Evolutionary conservation across 2,329 filamentous ascomycete species (phyloP), one percentile per base, ranked within the genome.

Genomic region (Aspergillus sp.): DNA sequence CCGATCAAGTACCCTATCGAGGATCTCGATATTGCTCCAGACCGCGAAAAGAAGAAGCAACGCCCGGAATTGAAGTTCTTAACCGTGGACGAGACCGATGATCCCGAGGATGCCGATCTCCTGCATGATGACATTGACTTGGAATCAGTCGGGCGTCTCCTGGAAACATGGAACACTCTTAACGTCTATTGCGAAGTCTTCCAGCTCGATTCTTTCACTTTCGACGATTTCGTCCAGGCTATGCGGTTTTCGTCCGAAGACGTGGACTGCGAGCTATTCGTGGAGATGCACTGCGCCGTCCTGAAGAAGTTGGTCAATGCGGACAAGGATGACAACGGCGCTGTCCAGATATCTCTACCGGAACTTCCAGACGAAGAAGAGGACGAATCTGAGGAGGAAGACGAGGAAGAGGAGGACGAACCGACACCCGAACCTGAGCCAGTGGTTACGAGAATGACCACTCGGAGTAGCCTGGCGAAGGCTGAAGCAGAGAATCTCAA

Each of bases 151-250:
- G 92, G 93, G 0, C 84, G 87, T 2, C 80, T 98, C 15, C 79
- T 99, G 23, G 94, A 97, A 77, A 91, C 91, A 0, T 99, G 95
- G 95, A 92, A 97, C 69, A 97, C 93, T 0, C 83, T 99, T 36
- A 99, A 97, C 70, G 94, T 99, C n/a, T 97, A 97, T 73, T 96
- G 92, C 72, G 92, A 97, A 70, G 89, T 97, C 17, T 96, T 96
- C 72, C 87, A 91, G 70, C 83, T 99, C 25, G 95, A 99, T 75
- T 98, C 94, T 0, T 99, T 99, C 72, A 98, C 94, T 0, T 96
- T 98, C 70, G 95, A 99, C 74, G 95, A 99, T 74, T 98, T 93
- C 70, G 84, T 97, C 4, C 90, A 98, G 73, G 90, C 93, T 0
- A 88, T 99, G 82, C 85, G 88, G 52, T 89, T 93, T 60, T 85